A percentile compares a stretch with the other conserved stretches of the same genome.
Conservation (phyloP, 441 rosid genomes). For the Aquilaria agallochum region DNA sequence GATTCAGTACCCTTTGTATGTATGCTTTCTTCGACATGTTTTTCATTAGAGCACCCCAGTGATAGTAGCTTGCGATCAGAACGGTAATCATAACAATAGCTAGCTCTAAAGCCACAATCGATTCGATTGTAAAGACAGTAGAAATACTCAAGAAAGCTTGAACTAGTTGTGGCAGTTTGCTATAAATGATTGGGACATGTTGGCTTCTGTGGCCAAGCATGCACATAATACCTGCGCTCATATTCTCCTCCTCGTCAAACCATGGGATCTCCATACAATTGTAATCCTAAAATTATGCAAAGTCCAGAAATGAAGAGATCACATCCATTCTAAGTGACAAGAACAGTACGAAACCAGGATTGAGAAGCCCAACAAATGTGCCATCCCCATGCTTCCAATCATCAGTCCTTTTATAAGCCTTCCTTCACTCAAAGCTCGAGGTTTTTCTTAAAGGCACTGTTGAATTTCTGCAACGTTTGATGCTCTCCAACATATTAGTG, state of each 20-base stretch:
- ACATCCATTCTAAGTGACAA: conserved; percentile 29
- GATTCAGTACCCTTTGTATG: background rate
- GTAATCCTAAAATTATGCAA: conserved; percentile 25
- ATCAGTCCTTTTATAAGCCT: conserved; percentile 35
- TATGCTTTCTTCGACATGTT: conserved; percentile 48
- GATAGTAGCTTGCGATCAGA: conserved; percentile 53
- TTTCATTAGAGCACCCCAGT: conserved; percentile 40
- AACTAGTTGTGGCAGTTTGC: conserved; percentile 47
- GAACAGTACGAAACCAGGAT: conserved; percentile 34
- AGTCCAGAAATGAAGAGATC: conserved; percentile 25
- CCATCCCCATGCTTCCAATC: conserved; percentile 38
- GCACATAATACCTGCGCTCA: conserved; percentile 65
- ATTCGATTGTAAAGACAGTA: conserved; percentile 63
- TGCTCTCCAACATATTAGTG: conserved; percentile 29
- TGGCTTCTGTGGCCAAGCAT: conserved; percentile 67
- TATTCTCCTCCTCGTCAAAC: conserved; percentile 71
- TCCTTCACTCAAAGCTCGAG: conserved; percentile 25
- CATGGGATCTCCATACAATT: conserved; percentile 55
- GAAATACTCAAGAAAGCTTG: conserved; percentile 60
- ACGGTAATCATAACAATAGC: conserved; percentile 62
- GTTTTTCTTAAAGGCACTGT: conserved; percentile 22
- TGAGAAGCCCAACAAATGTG: conserved; percentile 30
- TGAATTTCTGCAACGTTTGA: conserved; percentile 25
- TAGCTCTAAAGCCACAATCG: conserved; percentile 18
- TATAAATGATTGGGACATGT: conserved; percentile 30